A percentile compares a stretch with the other conserved stretches of the same genome.
These are phyloP conservation scores for Exophiala phaeomuriformis DNA, from an alignment of 2,329 filamentous ascomycete genomes.

Conservation along the genomic window DNA sequence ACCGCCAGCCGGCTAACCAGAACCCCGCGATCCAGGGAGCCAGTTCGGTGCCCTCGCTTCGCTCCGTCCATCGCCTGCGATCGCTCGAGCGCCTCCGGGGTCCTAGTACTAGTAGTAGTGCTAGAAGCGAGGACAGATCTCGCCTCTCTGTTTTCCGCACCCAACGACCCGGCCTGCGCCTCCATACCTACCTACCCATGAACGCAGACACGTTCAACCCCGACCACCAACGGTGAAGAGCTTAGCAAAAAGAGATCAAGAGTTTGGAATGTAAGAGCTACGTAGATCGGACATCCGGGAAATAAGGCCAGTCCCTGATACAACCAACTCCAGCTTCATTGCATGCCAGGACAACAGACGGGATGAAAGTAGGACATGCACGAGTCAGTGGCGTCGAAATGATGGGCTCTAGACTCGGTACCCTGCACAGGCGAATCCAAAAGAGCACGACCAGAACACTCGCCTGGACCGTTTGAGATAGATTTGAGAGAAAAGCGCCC, in stretches of 20 bases:
- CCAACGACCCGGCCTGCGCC: too few relatives aligned
- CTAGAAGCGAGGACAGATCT: neutral
- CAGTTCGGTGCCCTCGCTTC: slow-evolving; percentile 4
- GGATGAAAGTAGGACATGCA: neutral
- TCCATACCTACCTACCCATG: too few relatives aligned
- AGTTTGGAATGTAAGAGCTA: neutral
- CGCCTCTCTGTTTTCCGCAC: neutral
- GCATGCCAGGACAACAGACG: neutral
- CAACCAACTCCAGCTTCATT: neutral
- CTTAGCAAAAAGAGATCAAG: neutral
- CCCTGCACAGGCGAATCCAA: neutral
- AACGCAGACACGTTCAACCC: too few relatives aligned
- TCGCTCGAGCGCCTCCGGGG: neutral
- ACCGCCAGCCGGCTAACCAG: neutral
- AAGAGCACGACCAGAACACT: neutral
- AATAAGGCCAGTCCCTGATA: neutral
- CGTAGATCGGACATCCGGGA: neutral
- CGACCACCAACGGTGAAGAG: neutral
- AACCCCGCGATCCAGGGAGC: slow-evolving; percentile 2
- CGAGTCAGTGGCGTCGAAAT: slow-evolving; percentile 1
- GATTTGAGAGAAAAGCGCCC: neutral
- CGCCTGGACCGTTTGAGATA: neutral
- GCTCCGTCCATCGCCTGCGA: slow-evolving; percentile 5
- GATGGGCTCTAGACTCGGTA: neutral
- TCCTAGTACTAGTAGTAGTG: neutral